phyloP scores from a whole-genome alignment of 1,139 yeast genomes.

The Protomyces inouyei region DNA sequence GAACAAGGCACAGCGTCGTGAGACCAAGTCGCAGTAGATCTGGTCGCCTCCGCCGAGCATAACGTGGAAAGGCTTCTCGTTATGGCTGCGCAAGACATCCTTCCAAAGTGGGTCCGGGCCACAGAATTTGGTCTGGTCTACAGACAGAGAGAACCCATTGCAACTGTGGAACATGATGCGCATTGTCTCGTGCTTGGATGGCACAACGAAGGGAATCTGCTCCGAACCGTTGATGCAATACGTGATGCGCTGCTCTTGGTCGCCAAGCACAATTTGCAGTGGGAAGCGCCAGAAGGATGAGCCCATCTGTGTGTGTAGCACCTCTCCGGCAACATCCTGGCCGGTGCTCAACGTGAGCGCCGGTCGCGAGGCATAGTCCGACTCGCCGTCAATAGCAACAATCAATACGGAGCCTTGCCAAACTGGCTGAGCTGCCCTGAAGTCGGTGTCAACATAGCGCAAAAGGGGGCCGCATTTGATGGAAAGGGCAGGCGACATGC shows the following conservation, averaged over 20 bases:
- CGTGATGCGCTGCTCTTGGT: slow-evolving; percentile 12
- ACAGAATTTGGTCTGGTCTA: slow-evolving; percentile 52
- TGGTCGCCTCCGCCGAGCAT: slow-evolving; percentile 99
- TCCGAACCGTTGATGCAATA: slow-evolving; percentile 19
- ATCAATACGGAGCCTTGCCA: slow-evolving; percentile 13
- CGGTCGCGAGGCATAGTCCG: slow-evolving; percentile 56
- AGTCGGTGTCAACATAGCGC: slow-evolving; percentile 15
- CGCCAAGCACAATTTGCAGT: slow-evolving; percentile 8
- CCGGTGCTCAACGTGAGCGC: slow-evolving; percentile 35
- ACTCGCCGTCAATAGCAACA: slow-evolving; percentile 30
- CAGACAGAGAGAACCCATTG: slow-evolving; percentile 81
- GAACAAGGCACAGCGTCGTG: slow-evolving; percentile 45
- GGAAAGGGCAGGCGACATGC: slow-evolving; percentile 17
- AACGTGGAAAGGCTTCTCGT: slow-evolving; percentile 66
- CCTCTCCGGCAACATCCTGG: slow-evolving; percentile 14
- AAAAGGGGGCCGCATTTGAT: slow-evolving; percentile 23
- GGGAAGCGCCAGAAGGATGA: slow-evolving; percentile 23
- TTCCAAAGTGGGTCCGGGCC: slow-evolving; percentile 67
- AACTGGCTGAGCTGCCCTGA: neutral
- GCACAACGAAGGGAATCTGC: slow-evolving; percentile 11
- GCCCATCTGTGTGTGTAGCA: slow-evolving; percentile 9
- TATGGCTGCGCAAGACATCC: slow-evolving; percentile 70
- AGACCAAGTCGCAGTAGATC: slow-evolving; percentile 79
- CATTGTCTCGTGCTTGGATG: slow-evolving; percentile 17
- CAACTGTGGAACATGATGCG: slow-evolving; percentile 49